Conservation (phyloP, 2,329 filamentous ascomycete genomes). For the Pseudogymnoascus sp. region DNA sequence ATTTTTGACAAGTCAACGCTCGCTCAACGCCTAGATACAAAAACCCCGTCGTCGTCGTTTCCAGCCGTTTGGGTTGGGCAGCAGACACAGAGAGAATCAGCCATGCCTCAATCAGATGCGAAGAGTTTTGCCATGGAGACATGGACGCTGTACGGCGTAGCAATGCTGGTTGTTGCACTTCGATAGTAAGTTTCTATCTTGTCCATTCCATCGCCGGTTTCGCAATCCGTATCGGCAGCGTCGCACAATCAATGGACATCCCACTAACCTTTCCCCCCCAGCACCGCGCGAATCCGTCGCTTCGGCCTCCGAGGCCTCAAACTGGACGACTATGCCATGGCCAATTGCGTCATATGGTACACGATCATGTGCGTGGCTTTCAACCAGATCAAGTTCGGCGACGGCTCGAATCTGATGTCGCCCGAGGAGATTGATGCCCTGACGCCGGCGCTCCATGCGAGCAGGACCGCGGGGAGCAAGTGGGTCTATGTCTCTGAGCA, state of each 20-base stretch:
- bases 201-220: not conserved
- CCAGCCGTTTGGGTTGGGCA: not conserved
- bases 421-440: conserved; percentile 32
- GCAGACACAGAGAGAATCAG: not conserved
- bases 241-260: conserved; percentile 9
- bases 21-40: too few species aligned
- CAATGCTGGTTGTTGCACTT: conserved; percentile 16
- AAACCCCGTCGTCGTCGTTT: not conserved
- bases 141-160: conserved; percentile 20
- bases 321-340: conserved; percentile 38
- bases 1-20: too few species aligned
- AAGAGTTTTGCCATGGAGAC: conserved; percentile 18
- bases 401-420: conserved; percentile 40
- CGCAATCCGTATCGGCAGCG: too few species aligned
- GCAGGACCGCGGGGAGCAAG: conserved; percentile 37
- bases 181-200: conserved; percentile 19
- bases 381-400: conserved; percentile 37
- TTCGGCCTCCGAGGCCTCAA: conserved; percentile 35
- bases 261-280: conserved; percentile 18
- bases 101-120: not conserved
- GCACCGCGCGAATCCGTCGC: conserved; percentile 33
- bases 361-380: conserved; percentile 38
- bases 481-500: conserved; percentile 42
- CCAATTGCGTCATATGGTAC: conserved; percentile 37
- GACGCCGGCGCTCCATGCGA: conserved; percentile 30